Evolutionary conservation across 108 stramenopile species (phyloP).

Genomic region (Nitzschia sp.): DNA sequence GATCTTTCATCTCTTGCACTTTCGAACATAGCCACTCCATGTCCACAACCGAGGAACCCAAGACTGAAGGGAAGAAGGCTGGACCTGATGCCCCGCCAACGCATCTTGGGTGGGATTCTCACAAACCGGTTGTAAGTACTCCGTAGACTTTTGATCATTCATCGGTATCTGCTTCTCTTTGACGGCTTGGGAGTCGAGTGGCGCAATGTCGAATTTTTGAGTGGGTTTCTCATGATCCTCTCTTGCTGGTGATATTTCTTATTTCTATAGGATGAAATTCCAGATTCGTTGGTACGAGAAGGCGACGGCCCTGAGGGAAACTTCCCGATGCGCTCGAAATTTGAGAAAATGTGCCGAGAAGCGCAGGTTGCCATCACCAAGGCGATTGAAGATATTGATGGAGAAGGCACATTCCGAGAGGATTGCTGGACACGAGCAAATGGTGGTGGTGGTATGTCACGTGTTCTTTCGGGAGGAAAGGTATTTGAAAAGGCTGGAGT

Average conservation of each 20-base stretch:
- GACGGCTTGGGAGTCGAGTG: neutral
- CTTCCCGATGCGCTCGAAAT: constrained; percentile 90
- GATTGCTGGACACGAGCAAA: constrained; percentile 94
- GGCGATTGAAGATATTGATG: constrained; percentile 92
- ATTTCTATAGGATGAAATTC: constrained; percentile 33
- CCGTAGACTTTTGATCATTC: neutral
- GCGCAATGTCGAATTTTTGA: neutral
- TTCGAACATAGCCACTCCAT: neutral
- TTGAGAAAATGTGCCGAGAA: constrained; percentile 91
- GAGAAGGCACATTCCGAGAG: constrained; percentile 86
- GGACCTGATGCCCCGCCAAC: constrained; percentile 68
- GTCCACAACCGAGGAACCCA: constrained; percentile 36
- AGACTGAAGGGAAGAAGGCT: constrained; percentile 49
- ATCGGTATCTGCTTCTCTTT: neutral
- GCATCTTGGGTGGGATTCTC: constrained; percentile 92
- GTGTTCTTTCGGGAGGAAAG: constrained; percentile 90
- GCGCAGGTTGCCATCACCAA: constrained; percentile 92
- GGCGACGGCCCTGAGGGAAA: constrained; percentile 94
- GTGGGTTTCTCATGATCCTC: neutral
- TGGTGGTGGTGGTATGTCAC: constrained; percentile 96
- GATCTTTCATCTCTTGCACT: neutral
- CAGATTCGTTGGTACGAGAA: constrained; percentile 72
- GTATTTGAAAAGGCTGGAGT: constrained; percentile 99
- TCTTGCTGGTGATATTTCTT: neutral
- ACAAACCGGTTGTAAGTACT: constrained; percentile 69